Percentiles rank a stretch among this genome's conserved stretches.
Conservation (phyloP, 257 asterid species). For the Linderniella brevidens region DNA sequence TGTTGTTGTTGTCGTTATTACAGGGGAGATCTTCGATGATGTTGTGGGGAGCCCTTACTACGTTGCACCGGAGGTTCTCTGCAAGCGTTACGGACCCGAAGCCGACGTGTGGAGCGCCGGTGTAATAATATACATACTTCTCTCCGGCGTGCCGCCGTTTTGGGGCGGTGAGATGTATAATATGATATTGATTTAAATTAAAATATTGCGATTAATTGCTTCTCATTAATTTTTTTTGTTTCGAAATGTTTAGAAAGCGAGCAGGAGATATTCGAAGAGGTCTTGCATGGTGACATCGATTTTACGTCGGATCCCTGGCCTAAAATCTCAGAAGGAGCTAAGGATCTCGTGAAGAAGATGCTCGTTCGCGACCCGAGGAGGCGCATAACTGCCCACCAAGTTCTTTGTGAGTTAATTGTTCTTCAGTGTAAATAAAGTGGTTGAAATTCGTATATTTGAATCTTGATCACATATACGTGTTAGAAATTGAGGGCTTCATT, state of each 20-base stretch:
- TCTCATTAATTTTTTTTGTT: background rate
- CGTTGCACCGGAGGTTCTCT: slow-evolving; percentile 56
- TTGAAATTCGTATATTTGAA: background rate
- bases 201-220: too few relatives aligned
- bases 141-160: slow-evolving; percentile 54
- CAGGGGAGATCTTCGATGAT: slow-evolving; percentile 39
- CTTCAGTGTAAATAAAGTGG: too few relatives aligned
- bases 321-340: slow-evolving; percentile 43
- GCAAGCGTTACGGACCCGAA: slow-evolving; percentile 36
- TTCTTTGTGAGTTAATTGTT: slow-evolving; percentile 53
- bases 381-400: slow-evolving; percentile 50
- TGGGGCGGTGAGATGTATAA: slow-evolving; percentile 48
- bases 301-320: slow-evolving; percentile 71
- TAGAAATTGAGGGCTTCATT: too few relatives aligned
- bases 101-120: slow-evolving; percentile 69
- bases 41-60: slow-evolving; percentile 69
- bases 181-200: too few relatives aligned
- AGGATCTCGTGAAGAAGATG: slow-evolving; percentile 48
- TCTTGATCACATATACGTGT: too few relatives aligned
- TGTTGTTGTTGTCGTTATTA: background rate
- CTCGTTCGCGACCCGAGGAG: slow-evolving; percentile 35
- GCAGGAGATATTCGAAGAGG: slow-evolving; percentile 51
- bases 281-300: slow-evolving; percentile 41
- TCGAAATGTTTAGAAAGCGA: slow-evolving; percentile 33
- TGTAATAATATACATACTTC: slow-evolving; percentile 47